Base-by-base conservation (phyloP, 2,329 filamentous ascomycete species). In the Colletotrichum graminicola region DNA sequence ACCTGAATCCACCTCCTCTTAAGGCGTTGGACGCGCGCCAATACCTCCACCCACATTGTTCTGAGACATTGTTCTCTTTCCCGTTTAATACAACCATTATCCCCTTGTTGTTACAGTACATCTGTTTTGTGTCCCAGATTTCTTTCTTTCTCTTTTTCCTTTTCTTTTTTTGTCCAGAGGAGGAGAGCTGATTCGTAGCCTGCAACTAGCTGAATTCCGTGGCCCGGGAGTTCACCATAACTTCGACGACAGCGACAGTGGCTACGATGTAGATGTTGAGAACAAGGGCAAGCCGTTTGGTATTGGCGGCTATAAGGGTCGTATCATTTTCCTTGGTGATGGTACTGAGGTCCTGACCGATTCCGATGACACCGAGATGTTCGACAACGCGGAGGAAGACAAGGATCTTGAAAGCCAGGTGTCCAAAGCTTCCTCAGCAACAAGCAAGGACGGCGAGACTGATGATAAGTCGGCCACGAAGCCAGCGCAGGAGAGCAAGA, bases 291-390 rank as follows among this genome's bases (percentile, higher is more conserved):
- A 87, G 81, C 84, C 86, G 76, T 92, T 93, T 78, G 89, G 90
- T 74, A 84, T 89, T 77, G 85, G 91, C 82, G 92, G 91, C 80
- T 92, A 92, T 81, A 90, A 90, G 81, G 94, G 94, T 76, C 91
- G 95, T 77, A 94, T 98, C 81, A 98, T 98, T 82, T 91, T 97
- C 80, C 89, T 99, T 76, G 95, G 95, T 76, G 95, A 98, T 85
- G 96, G 95, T 78, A 97, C 94, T 78, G 95, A 98, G 86, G 90
- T 97, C 80, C 87, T 95, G 78, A 94, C 94, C 76, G 94, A 96
- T 82, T 93, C 93, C 80, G 91, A 94, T 82, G 94, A 98, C 79
- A 91, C 93, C 75, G 94, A 97, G 78, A 95, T 97, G 91, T 97
- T 98, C 83, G 94, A 98, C 81, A 92, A 94, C 78, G 82, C 84